Evolutionary conservation across 495 filamentous ascomycete genomes (phyloP).

Genomic region (Antarctomyces pellizariae): DNA sequence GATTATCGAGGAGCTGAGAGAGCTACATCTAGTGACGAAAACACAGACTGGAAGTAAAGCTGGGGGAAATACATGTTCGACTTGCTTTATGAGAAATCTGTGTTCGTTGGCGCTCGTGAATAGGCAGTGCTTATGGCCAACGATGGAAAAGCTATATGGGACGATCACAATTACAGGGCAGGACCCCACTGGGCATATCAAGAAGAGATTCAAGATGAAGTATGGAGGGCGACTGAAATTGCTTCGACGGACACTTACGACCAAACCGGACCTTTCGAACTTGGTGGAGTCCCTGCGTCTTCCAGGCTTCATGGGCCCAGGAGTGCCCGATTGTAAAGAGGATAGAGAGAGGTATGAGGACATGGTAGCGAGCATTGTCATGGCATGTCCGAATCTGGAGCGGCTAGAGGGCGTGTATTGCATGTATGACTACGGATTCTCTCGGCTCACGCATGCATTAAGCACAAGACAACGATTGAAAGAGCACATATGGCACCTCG

Average conservation of each 20-base stretch:
- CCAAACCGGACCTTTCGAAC: constrained; percentile 42
- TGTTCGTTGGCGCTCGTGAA: constrained; percentile 41
- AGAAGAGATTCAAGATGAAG: constrained; percentile 42
- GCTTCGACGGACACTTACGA: constrained; percentile 51
- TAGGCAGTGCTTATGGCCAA: constrained; percentile 42
- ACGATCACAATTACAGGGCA: constrained; percentile 43
- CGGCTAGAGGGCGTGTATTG: constrained; percentile 45
- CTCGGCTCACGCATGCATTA: constrained; percentile 53
- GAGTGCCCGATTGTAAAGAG: constrained; percentile 18
- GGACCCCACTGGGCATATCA: constrained; percentile 37
- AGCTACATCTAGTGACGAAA: constrained; percentile 22
- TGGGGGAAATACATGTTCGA: constrained; percentile 32
- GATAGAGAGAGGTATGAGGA: constrained; percentile 41
- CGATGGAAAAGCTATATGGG: constrained; percentile 42
- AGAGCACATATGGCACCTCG: constrained; percentile 61
- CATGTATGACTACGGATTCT: constrained; percentile 46
- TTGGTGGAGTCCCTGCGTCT: constrained; percentile 55
- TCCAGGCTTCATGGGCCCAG: constrained; percentile 37
- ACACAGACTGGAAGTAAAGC: no score
- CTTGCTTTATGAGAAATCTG: constrained; percentile 59
- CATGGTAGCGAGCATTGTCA: constrained; percentile 54
- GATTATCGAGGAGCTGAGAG: constrained; percentile 23
- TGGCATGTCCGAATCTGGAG: constrained; percentile 73
- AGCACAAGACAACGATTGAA: constrained; percentile 50
- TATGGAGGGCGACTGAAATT: constrained; percentile 46